Conservation (phyloP, 192 early-diverging fungal species). For the Backusella liffmaniae region DNA sequence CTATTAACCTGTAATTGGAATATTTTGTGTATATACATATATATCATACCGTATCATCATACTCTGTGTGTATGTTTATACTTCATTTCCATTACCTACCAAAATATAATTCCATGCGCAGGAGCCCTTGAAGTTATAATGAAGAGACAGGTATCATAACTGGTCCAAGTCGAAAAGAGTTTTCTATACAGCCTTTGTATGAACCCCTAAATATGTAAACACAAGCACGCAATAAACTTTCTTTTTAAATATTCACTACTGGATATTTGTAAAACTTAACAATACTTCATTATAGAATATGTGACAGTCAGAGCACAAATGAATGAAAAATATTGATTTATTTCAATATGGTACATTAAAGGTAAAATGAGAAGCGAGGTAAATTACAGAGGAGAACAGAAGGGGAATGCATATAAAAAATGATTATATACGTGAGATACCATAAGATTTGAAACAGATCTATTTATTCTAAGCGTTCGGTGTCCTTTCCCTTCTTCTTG, state of each 20-base stretch:
- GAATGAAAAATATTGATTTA: constrained; percentile 4
- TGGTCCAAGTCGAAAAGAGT: background rate
- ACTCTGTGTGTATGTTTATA: background rate
- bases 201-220: background rate
- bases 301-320: constrained; percentile 5
- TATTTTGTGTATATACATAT: background rate
- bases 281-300: background rate
- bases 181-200: background rate
- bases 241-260: background rate
- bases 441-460: constrained; percentile 3
- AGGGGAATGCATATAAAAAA: background rate
- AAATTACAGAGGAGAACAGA: background rate
- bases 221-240: background rate
- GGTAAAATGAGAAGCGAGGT: background rate
- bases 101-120: background rate
- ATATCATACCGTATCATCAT: background rate
- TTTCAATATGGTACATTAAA: constrained; percentile 3
- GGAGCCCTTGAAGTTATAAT: background rate
- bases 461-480: background rate
- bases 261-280: background rate
- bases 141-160: background rate
- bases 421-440: constrained; percentile 5
- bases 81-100: background rate
- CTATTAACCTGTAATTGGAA: background rate
- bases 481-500: background rate